Percentiles rank a stretch among this genome's conserved stretches.
Evolutionary conservation across 805 yeast species (phyloP).

Genomic region (Debaryomyces tyrocola): DNA sequence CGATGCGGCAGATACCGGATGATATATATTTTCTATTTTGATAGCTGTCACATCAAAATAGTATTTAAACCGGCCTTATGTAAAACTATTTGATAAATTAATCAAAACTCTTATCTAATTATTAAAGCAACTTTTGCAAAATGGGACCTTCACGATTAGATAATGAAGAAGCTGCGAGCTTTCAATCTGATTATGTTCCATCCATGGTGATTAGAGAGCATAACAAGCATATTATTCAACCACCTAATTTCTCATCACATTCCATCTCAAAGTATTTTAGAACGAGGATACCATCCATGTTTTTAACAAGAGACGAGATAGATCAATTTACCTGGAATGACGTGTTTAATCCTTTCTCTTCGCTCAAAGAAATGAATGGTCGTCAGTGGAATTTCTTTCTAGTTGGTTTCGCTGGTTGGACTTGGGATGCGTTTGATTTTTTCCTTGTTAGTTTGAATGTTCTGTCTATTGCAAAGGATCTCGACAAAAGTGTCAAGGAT

Average conservation of each 20-base stretch:
- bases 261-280: constrained; percentile 35
- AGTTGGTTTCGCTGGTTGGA: constrained; percentile 66
- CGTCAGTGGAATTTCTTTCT: constrained; percentile 58
- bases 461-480: constrained; percentile 47
- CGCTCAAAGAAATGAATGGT: constrained; percentile 32
- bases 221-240: constrained; percentile 3
- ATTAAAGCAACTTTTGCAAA: too few relatives aligned
- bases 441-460: constrained; percentile 62
- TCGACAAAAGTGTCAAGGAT: constrained; percentile 44
- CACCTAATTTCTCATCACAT: constrained; percentile 15
- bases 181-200: too few relatives aligned
- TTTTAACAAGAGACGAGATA: constrained; percentile 45
- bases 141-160: too few relatives aligned
- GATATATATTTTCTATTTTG: too few relatives aligned
- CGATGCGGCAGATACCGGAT: too few relatives aligned
- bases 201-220: background rate
- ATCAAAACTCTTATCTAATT: too few relatives aligned
- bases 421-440: constrained; percentile 73
- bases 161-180: too few relatives aligned
- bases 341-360: constrained; percentile 45
- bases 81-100: too few relatives aligned
- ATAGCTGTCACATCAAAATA: too few relatives aligned
- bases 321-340: constrained; percentile 23
- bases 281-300: constrained; percentile 50
- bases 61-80: too few relatives aligned